Conservation (phyloP, 176 grass and related monocot genomes). For the Canna indica region DNA sequence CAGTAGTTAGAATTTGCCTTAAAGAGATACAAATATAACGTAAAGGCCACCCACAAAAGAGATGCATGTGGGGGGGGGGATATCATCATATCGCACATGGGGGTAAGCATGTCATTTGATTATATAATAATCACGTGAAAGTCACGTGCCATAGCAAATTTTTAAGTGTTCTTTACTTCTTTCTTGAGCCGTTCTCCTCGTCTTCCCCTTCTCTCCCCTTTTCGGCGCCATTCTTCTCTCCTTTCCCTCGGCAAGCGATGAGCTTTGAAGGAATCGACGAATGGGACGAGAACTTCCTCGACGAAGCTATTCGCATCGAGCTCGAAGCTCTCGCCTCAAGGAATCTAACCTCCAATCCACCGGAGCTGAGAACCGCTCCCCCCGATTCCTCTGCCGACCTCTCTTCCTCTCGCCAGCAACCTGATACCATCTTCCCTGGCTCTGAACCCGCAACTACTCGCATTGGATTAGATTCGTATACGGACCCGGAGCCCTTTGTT, state of each 20-base stretch:
- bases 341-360: slow-evolving; percentile 25
- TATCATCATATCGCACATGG: too few species aligned
- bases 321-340: slow-evolving; percentile 25
- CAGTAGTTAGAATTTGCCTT: too few species aligned
- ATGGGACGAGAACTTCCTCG: slow-evolving; percentile 36
- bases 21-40: too few species aligned
- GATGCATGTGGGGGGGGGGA: too few species aligned
- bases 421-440: neutral
- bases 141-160: too few species aligned
- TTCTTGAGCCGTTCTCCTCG: neutral
- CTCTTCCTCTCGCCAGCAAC: neutral
- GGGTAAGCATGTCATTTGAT: too few species aligned
- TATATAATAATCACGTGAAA: too few species aligned
- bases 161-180: neutral
- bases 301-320: slow-evolving; percentile 4
- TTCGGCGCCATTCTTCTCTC: neutral
- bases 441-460: neutral
- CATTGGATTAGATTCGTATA: neutral
- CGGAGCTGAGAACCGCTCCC: neutral
- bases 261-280: slow-evolving; percentile 24
- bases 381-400: neutral
- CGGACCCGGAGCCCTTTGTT: neutral
- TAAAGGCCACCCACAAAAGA: too few species aligned
- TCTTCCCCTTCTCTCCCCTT: neutral
- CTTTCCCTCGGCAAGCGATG: slow-evolving; percentile 24